Evolutionary conservation across 2,329 filamentous ascomycete genomes (phyloP).

Genomic region (Alternaria ventricosa): DNA sequence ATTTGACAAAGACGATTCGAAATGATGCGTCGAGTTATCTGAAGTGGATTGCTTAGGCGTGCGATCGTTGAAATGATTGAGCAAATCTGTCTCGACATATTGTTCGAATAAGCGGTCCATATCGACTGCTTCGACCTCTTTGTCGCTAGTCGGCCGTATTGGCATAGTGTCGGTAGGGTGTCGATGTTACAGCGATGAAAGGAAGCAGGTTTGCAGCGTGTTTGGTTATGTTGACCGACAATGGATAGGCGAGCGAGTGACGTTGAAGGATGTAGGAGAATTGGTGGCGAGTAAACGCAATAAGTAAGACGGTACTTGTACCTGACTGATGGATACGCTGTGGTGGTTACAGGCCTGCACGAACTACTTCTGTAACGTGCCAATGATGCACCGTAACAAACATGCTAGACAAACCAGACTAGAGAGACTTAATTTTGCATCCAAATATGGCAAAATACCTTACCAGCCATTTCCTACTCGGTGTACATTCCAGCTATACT

Average conservation of each 20-base stretch:
- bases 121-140: slow-evolving; percentile 62
- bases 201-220: slow-evolving; percentile 36
- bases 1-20: slow-evolving; percentile 60
- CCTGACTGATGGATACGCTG: slow-evolving; percentile 26
- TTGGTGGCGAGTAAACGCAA: slow-evolving; percentile 17
- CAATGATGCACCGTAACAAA: slow-evolving; percentile 44
- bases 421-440: slow-evolving; percentile 45
- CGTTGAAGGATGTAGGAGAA: slow-evolving; percentile 16
- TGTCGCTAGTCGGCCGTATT: slow-evolving; percentile 58
- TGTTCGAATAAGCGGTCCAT: slow-evolving; percentile 69
- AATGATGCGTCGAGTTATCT: slow-evolving; percentile 59
- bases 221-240: slow-evolving; percentile 18
- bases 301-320: slow-evolving; percentile 28
- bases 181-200: slow-evolving; percentile 37
- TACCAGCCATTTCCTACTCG: slow-evolving; percentile 40
- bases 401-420: slow-evolving; percentile 42
- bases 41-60: slow-evolving; percentile 58
- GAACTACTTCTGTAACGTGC: slow-evolving; percentile 30
- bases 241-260: slow-evolving; percentile 21
- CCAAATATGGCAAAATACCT: slow-evolving; percentile 33
- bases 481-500: slow-evolving; percentile 46
- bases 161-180: slow-evolving; percentile 36
- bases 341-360: slow-evolving; percentile 28
- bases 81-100: slow-evolving; percentile 65
- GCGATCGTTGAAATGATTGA: slow-evolving; percentile 54